Base-by-base conservation (phyloP, 176 grass and related monocot species). In the Dactylis glomerata region DNA sequence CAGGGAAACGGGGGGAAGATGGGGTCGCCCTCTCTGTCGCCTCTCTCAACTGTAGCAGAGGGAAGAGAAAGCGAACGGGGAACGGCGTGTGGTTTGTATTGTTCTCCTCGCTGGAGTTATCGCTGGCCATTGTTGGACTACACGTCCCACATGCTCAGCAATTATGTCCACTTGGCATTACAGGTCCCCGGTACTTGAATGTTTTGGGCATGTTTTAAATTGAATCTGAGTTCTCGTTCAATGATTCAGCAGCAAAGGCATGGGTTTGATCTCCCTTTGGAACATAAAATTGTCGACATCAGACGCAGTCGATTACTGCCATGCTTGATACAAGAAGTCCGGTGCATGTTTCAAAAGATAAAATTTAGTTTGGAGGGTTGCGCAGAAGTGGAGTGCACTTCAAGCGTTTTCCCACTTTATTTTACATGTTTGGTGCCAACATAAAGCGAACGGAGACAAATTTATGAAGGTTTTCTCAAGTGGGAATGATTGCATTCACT, bases 371-470 rank as follows among this genome's bases (percentile, higher is more conserved):
- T 52, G 44, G 44, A 49, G 10, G 59, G 27, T 23, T 24, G 28
- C 27, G 4, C 28, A 23, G 81, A 38, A 82, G 67, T 73, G 40
- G 37, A 82, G 81, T 82, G 81, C 36, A 82, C 23, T 45, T 10
- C 32, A 82, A 73, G 67, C n/a, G 5, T 8, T 40, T 66, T 0
- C 11, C 13, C 4, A 1, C 19, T 26, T 38, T 28, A 20, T 16
- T 63, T 45, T 42, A 40, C 34, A 81, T 20, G 26, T 54, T 54
- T 22, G 32, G 32, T 69, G 22, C 46, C 3, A 27, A 16, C 8
- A 22, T 81, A 67, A 65, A 34, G 20, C 45, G 6, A 55, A 45
- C 10, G 56, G 36, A 79, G 17, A 42, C 26, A 17, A 63, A 79
- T 76, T 36, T 54, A 55, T 20, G 30, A 12, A 36, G 34, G 38